These are phyloP conservation scores for Backusella parvicylindrica DNA, from an alignment of 192 early-diverging fungal genomes.

Conservation along the genomic window DNA sequence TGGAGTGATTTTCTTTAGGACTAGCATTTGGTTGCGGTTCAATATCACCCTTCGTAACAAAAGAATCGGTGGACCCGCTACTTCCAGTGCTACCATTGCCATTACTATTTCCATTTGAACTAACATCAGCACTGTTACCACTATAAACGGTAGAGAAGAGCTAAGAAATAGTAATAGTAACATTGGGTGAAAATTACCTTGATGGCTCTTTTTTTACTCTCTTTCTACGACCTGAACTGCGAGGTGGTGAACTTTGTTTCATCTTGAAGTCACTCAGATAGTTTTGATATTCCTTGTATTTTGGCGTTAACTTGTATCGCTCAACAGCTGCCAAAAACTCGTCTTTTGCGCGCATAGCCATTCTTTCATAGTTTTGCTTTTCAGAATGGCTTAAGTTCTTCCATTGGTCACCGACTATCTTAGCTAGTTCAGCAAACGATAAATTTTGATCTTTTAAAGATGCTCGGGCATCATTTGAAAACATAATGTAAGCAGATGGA, in stretches of 20 bases:
- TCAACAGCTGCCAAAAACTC: slow-evolving; percentile 26
- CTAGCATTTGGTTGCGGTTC: neutral
- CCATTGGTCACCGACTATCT: slow-evolving; percentile 43
- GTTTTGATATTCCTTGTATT: slow-evolving; percentile 34
- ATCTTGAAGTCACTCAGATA: slow-evolving; percentile 35
- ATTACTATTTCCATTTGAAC: slow-evolving; percentile 28
- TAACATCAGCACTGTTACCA: slow-evolving; percentile 29
- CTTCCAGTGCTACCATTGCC: slow-evolving; percentile 16
- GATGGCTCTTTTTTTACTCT: slow-evolving; percentile 6
- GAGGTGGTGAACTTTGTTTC: slow-evolving; percentile 21
- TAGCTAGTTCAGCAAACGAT: slow-evolving; percentile 37
- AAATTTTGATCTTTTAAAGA: slow-evolving; percentile 32
- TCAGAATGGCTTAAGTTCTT: slow-evolving; percentile 29
- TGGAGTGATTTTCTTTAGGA: neutral
- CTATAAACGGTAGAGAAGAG: neutral
- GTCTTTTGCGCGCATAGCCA: slow-evolving; percentile 34
- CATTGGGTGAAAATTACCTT: neutral
- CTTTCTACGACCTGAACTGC: slow-evolving; percentile 11
- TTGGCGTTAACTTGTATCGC: slow-evolving; percentile 21
- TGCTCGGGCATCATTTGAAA: slow-evolving; percentile 37
- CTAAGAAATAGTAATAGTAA: neutral
- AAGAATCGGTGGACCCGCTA: slow-evolving; percentile 14
- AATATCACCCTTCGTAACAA: neutral
- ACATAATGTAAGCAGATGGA: slow-evolving; percentile 44
- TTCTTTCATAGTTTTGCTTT: slow-evolving; percentile 32